Conservation (phyloP, 306 rosid genomes). For the Lablab purpureus region DNA sequence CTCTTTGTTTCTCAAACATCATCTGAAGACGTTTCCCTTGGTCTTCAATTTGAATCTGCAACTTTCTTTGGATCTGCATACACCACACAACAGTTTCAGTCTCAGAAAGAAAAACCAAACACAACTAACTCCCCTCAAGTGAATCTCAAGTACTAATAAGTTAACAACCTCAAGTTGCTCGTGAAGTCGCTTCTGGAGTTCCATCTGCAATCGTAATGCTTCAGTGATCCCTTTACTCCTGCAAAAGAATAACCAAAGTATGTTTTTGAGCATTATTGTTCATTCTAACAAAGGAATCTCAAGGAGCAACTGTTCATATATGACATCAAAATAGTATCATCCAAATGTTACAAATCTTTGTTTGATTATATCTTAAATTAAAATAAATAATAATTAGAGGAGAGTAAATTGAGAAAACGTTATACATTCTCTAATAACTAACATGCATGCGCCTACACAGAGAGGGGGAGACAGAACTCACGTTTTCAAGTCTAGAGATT, state of each 20-base stretch:
- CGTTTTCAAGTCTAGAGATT: conserved; percentile 76
- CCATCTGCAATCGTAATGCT: conserved; percentile 93
- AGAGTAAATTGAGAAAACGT: conserved; percentile 4
- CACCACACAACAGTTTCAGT: conserved; percentile 18
- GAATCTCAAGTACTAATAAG: conserved; percentile 5
- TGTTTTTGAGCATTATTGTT: conserved; percentile 25
- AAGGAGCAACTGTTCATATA: background rate
- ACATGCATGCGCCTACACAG: background rate
- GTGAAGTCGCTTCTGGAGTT: conserved; percentile 97
- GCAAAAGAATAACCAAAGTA: conserved; percentile 37
- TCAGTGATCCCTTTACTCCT: conserved; percentile 91
- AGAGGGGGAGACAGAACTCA: conserved; percentile 48
- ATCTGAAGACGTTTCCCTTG: conserved; percentile 80
- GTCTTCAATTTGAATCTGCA: conserved; percentile 88
- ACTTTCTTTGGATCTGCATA: conserved; percentile 82
- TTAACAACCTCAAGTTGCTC: conserved; percentile 92
- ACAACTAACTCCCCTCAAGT: conserved; percentile 4
- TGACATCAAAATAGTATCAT: background rate
- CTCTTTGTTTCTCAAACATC: conserved; percentile 87
- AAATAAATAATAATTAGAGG: background rate
- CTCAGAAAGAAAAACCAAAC: conserved; percentile 37
- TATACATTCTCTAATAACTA: conserved; percentile 1
- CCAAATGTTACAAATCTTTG: background rate
- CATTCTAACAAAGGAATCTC: conserved; percentile 22
- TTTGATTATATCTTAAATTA: conserved; percentile 16